Evolutionary conservation across 306 rosid species (phyloP), one percentile per base, ranked within the genome.

Genomic region (cucumber (Cucumis sativus)): DNA sequence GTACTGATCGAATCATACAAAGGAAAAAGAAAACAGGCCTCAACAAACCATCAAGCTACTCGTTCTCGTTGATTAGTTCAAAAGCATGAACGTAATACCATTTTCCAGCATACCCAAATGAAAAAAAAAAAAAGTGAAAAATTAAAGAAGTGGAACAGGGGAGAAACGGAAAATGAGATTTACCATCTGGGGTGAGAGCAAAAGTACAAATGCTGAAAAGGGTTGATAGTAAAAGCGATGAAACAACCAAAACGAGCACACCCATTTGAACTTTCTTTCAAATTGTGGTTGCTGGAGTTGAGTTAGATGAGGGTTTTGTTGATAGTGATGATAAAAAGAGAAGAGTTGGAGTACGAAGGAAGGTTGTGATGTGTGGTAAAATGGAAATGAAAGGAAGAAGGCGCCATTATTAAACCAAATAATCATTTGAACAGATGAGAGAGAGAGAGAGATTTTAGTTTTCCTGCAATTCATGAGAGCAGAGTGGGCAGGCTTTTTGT

Each of bases 121-220:
- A 17, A 35, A 61, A 30, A 8, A 30, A 8, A 33, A 18, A 62
- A 16, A 33, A 18, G 12, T n/a, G 37, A 7, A 43, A 15, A 69
- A 41, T n/a, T 1, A 72, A 18, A 18, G 54, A 78, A 17, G 13
- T 30, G 30, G 28, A 74, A 70, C 3, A 3, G 58, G 20, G 58
- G 17, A 37, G 64, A 6, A 28, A 23, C 47, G 51, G 47, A 40
- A 7, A 45, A 52, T n/a, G 18, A 79, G 74, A 76, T 65, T 87
- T 84, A 95, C 99, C 97, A 72, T 95, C 99, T 75, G 43, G 88
- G 28, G 86, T 59, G 79, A 95, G 97, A 81, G 99, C 88, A 84
- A 85, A 84, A 74, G 88, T 80, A 28, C 79, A 84, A 83, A 81
- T 68, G 77, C 56, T 67, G 77, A 80, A 80, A 66, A 86, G 9